Percentiles rank a stretch among this genome's conserved stretches.
These are phyloP conservation scores for Tolypocladium endophyticum DNA, from an alignment of 2,329 filamentous ascomycete genomes.

Conservation along the genomic window DNA sequence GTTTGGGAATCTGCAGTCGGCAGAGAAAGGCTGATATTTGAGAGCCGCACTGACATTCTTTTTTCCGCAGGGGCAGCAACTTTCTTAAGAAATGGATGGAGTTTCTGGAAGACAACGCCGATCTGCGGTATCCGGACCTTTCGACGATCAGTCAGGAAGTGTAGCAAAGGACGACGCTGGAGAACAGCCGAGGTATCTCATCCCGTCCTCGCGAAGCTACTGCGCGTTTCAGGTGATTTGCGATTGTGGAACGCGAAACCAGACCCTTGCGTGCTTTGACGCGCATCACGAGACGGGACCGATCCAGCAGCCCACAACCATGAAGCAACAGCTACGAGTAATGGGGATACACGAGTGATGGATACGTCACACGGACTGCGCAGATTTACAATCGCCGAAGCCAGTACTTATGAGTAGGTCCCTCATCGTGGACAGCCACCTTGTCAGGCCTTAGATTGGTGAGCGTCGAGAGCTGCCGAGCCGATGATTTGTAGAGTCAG, in stretches of 20 bases:
- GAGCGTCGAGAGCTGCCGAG: neutral
- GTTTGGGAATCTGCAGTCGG: neutral
- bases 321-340: neutral
- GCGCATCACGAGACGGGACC: neutral
- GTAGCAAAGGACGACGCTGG: neutral
- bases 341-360: neutral
- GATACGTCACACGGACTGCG: neutral
- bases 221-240: neutral
- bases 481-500: neutral
- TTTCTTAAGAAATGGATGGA: slow-evolving; percentile 90
- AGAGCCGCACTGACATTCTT: neutral
- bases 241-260: neutral
- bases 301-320: neutral
- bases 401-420: neutral
- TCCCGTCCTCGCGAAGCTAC: neutral
- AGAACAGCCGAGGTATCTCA: neutral
- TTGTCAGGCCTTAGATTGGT: no score
- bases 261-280: neutral
- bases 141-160: slow-evolving; percentile 20
- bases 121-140: slow-evolving; percentile 77
- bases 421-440: neutral
- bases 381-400: neutral
- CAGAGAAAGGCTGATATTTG: neutral
- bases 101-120: slow-evolving; percentile 79
- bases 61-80: slow-evolving; percentile 55